phyloP scores from a whole-genome alignment of 1,139 yeast species.

The Suhomyces kunorum region DNA sequence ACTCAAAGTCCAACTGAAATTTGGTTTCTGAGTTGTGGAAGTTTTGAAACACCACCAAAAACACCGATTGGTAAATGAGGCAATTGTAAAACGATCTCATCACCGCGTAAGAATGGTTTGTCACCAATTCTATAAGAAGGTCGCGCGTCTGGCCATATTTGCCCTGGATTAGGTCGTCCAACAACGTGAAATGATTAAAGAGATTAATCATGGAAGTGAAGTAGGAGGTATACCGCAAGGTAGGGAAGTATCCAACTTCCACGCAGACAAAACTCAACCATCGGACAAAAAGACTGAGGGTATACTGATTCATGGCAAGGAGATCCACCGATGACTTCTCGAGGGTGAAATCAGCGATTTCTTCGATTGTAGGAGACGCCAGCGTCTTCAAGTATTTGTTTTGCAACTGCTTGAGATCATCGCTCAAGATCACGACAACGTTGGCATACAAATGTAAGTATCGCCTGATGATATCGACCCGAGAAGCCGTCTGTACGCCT shows the following conservation, averaged over 20 bases:
- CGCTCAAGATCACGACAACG: conserved; percentile 13
- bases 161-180: conserved; percentile 21
- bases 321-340: conserved; percentile 18
- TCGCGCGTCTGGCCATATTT: conserved; percentile 16
- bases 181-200: conserved; percentile 29
- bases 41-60: conserved; percentile 25
- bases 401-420: conserved; percentile 9
- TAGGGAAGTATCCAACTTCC: conserved; percentile 36
- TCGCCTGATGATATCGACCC: conserved; percentile 20
- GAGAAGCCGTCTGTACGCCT: conserved; percentile 17
- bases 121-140: conserved; percentile 16
- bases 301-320: conserved; percentile 25
- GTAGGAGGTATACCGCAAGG: conserved; percentile 33
- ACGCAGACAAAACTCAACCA: conserved; percentile 37
- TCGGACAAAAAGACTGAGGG: conserved; percentile 24
- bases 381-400: conserved; percentile 8
- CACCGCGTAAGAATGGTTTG: conserved; percentile 17
- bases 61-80: conserved; percentile 27
- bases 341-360: conserved; percentile 1
- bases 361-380: conserved; percentile 14
- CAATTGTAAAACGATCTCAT: conserved; percentile 25
- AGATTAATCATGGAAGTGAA: conserved; percentile 28
- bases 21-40: conserved; percentile 9
- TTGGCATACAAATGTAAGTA: conserved; percentile 27
- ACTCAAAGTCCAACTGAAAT: conserved; percentile 11